Evolutionary conservation across 352 stramenopile species (phyloP), one percentile per base, ranked within the genome.

Genomic region (Globisporangium apiculatum): DNA sequence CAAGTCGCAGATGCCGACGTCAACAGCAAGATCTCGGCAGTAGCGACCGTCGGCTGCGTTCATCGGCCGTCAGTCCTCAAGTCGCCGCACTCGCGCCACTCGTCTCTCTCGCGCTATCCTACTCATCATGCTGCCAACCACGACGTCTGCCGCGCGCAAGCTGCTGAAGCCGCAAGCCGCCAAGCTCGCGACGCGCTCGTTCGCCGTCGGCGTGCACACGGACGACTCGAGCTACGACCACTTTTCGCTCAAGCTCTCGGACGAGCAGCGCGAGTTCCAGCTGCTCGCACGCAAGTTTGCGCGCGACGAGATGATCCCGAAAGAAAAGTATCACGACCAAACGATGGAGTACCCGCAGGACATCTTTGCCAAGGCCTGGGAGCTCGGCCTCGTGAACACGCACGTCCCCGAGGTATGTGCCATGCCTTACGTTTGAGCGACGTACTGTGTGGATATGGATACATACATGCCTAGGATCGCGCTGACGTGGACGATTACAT

Each of bases 291-390:
- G 87, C 67, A 94, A 96, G 66, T 96, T 96, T 64, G 87, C 87
- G 17, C 74, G 78, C 40, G 83, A 96, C 18, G 87, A 96, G 67
- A 94, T 96, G 86, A 94, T 94, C 64, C 87, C 87, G 9, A 86
- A 78, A 69, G 87, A 90, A 60, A 81, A 78, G 43, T 57, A 95
- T 61, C 86, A 87, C 58, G 87, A 96, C 71, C 64, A 79, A 60
- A 94, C 69, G 6, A 89, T 87, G 75, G 79, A 91, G 64, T 96
- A 91, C 67, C 87, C 87, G 17, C 71, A 90, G 51, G 83, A 94
- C 55, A 83, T 95, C 65, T 95, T 96, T 63, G 66, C 70, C 48
- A 95, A 96, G 73, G 87, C 87, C 8, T 94, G 85, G 84, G 86
- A 96, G 61, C 69, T 97, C 4, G 89, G 89, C 0, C 74, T 97